Evolutionary conservation across 129 eudicot species (phyloP).

Genomic region (Ambrosia artemisiifolia): DNA sequence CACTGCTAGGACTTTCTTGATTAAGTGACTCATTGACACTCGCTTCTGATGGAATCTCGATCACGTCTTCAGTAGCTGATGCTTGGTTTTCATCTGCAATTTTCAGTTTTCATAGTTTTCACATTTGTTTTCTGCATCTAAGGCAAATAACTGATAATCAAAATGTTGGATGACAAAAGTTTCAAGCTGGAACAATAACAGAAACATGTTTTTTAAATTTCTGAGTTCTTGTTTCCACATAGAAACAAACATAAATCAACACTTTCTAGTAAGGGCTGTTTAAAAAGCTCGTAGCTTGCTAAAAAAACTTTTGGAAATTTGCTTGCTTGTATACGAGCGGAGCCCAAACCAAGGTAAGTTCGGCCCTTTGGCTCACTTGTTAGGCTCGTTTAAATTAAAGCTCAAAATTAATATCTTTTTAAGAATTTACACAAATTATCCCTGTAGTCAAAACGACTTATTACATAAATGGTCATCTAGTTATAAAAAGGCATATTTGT

Average conservation of each 20-base stretch:
- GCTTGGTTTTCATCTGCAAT: conserved; percentile 27
- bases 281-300: too few relatives aligned
- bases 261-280: neutral
- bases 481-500: too few relatives aligned
- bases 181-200: neutral
- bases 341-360: too few relatives aligned
- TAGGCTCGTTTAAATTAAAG: too few relatives aligned
- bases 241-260: conserved; percentile 6
- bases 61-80: conserved; percentile 28
- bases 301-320: too few relatives aligned
- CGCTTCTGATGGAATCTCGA: conserved; percentile 30
- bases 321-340: too few relatives aligned
- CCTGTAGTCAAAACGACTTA: too few relatives aligned
- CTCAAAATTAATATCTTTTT: too few relatives aligned
- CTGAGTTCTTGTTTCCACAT: neutral
- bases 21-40: conserved; percentile 12
- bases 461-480: too few relatives aligned
- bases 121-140: neutral
- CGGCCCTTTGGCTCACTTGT: too few relatives aligned
- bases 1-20: conserved; percentile 26
- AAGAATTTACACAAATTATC: too few relatives aligned
- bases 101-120: conserved; percentile 19
- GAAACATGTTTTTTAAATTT: neutral
- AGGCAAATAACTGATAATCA: neutral
- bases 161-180: neutral